Percentiles rank a stretch among this genome's conserved stretches.
phyloP scores from a whole-genome alignment of 2,329 filamentous ascomycete genomes.

The Leptoxyphium fumago region DNA sequence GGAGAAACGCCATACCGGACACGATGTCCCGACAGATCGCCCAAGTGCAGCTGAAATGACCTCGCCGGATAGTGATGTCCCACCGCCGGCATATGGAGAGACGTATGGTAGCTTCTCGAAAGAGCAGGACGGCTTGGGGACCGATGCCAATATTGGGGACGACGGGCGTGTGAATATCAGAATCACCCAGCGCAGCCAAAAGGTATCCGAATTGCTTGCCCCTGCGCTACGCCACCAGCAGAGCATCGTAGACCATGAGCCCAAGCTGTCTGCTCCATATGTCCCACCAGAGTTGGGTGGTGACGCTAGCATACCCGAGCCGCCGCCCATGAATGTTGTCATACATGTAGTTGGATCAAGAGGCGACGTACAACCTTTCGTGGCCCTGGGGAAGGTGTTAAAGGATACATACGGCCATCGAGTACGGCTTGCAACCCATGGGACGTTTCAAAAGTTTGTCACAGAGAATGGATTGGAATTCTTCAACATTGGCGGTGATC shows the following conservation, averaged over 20 bases:
- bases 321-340: constrained; percentile 34
- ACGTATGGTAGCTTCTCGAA: constrained; percentile 23
- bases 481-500: constrained; percentile 37
- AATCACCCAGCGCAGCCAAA: constrained; percentile 55
- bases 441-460: constrained; percentile 34
- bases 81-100: constrained; percentile 26
- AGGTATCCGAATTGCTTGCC: constrained; percentile 51
- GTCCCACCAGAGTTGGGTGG: constrained; percentile 60
- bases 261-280: constrained; percentile 46
- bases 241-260: constrained; percentile 32
- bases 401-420: constrained; percentile 34
- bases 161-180: constrained; percentile 70
- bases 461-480: constrained; percentile 36
- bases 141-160: constrained; percentile 30
- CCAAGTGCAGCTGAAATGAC: constrained; percentile 1
- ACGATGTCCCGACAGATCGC: constrained; percentile 3
- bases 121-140: constrained; percentile 24
- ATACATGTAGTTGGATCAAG: constrained; percentile 35
- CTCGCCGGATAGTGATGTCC: constrained; percentile 11
- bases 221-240: constrained; percentile 48
- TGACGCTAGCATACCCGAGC: constrained; percentile 40
- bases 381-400: constrained; percentile 34
- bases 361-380: constrained; percentile 37
- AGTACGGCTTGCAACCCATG: constrained; percentile 34
- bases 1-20: constrained; percentile 2